Percentiles rank a stretch among this genome's conserved stretches.
These are phyloP conservation scores for Zhuliangozyma blackwelliae DNA, from an alignment of 1,139 yeast species.

Conservation along the genomic window DNA sequence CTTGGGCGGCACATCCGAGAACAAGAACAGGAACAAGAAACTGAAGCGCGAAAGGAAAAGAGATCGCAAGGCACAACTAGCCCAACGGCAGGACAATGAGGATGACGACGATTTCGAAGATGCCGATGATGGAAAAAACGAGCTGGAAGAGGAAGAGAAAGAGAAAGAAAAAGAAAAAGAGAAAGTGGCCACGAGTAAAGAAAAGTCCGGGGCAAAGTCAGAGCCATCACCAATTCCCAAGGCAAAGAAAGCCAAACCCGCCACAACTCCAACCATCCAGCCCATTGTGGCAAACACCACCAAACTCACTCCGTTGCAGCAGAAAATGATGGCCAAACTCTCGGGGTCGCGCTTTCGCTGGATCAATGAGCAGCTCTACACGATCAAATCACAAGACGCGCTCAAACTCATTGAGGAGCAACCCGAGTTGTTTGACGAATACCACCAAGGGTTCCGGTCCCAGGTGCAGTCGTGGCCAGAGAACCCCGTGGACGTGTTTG, in stretches of 20 bases:
- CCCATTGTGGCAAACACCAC: conserved; percentile 21
- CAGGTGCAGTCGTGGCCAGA: conserved; percentile 98
- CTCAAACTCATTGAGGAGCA: conserved; percentile 67
- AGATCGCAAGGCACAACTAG: conserved; percentile 9
- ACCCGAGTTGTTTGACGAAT: conserved; percentile 88
- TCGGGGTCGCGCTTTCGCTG: conserved; percentile 95
- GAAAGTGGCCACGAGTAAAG: conserved; percentile 3
- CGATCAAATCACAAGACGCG: conserved; percentile 76
- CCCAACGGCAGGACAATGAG: conserved; percentile 10
- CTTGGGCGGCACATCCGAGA: conserved; percentile 33
- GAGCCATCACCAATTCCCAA: conserved; percentile 8
- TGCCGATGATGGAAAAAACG: conserved; percentile 5
- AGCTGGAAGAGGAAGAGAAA: conserved; percentile 5
- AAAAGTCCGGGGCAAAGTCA: conserved; percentile 2
- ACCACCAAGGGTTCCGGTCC: conserved; percentile 90
- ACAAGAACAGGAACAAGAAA: conserved; percentile 30
- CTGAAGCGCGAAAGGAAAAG: conserved; percentile 18
- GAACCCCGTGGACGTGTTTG: conserved; percentile 90
- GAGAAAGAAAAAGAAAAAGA: conserved; percentile 4
- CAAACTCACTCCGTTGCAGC: conserved; percentile 84
- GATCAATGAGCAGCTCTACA: conserved; percentile 94
- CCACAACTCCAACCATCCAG: too few relatives aligned
- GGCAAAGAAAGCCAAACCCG: conserved; percentile 6
- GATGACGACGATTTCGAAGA: conserved; percentile 7
- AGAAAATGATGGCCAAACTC: conserved; percentile 90